Evolutionary conservation across 2,329 filamentous ascomycete species (phyloP).

Genomic region (Xylaria polymorpha): DNA sequence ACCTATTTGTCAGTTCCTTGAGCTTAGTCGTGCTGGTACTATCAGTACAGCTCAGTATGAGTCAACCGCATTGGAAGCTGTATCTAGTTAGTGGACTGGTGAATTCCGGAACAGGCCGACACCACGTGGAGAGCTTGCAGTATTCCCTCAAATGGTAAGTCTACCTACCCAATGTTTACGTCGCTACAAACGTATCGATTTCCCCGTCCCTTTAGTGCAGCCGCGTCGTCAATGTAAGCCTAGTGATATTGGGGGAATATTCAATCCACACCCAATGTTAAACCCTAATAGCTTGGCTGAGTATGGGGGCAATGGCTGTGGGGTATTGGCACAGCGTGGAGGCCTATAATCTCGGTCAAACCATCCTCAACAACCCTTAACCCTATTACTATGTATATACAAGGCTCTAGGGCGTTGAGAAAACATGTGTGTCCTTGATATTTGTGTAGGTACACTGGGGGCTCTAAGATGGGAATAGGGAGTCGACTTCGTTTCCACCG

Average conservation of each 20-base stretch:
- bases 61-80: constrained; percentile 29
- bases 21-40: not conserved
- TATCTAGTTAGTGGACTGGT: constrained; percentile 29
- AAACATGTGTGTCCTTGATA: not conserved
- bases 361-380: not conserved
- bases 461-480: not conserved
- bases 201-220: constrained; percentile 11
- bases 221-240: constrained; percentile 16
- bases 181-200: constrained; percentile 4
- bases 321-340: constrained; percentile 6
- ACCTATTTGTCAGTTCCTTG: constrained; percentile 28
- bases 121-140: constrained; percentile 39
- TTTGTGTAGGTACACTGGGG: not conserved
- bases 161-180: not conserved
- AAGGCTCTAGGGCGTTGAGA: constrained; percentile 2
- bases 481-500: constrained; percentile 6
- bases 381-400: not conserved
- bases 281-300: not conserved
- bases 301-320: constrained; percentile 11
- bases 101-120: constrained; percentile 31
- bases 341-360: not conserved
- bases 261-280: not conserved
- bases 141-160: constrained; percentile 13
- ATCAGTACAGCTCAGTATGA: constrained; percentile 33
- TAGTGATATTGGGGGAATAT: not conserved